Evolutionary conservation across 2,329 filamentous ascomycete species (phyloP), one percentile per base, ranked within the genome.

Genomic region (Ascosphaera aggregata): DNA sequence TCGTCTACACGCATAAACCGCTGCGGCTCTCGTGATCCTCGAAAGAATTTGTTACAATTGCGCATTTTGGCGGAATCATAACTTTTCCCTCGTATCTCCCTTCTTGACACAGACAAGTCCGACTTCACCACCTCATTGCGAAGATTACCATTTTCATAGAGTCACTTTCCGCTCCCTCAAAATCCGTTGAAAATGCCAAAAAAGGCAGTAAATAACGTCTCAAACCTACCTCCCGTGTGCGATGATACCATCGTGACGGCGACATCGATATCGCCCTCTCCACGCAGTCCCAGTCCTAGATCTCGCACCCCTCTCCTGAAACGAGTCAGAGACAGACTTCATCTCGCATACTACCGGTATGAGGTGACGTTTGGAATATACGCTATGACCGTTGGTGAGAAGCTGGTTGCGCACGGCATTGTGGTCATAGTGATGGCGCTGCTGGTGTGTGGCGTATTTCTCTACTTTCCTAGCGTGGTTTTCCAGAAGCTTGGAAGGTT

Each of bases 311-410:
- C 30, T n/a, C 37, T 52, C 9, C 16, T 57, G 16, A 50, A 49
- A 36, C 54, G 52, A 11, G 22, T 47, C 34, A 20, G 47, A 20
- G 53, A 59, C 43, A 51, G 51, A 27, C 36, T 57, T 39, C 52
- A 53, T 22, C 54, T 63, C 17, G 54, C 54, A 46, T 62, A 62
- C 40, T 62, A 63, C 44, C 58, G 54, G 40, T 63, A 62, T 43
- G 59, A 64, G 45, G 58, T 63, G 36, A 63, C 60, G 2, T 62
- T 58, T 40, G 55, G 56, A 4, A 46, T 59, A 4, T 63, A 62
- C 43, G 51, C 61, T 18, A 54, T 64, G 55, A 61, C 56, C 0
- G 51, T 57, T 1, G 51, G 46, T 36, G 60, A 64, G 45, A 64
- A 61, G 41, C 43, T 56, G 7, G 51, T 57, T 9, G 51, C 58